Evolutionary conservation across 176 grass and related monocot species (phyloP), one percentile per base, ranked within the genome.

Genomic region (Chrysopogon serrulatus): DNA sequence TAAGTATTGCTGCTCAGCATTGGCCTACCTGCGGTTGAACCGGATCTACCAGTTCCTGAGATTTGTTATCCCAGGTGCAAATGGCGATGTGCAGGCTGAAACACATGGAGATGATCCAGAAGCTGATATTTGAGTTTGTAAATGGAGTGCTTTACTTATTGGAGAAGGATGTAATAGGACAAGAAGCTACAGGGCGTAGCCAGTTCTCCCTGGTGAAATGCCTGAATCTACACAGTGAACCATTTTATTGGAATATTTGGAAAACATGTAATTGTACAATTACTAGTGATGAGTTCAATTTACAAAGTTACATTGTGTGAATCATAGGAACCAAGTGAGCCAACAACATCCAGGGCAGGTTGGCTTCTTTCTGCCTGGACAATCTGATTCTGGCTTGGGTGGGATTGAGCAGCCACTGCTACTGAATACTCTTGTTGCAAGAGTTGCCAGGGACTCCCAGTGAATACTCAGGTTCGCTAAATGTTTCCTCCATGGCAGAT

Each of bases 91-190:
- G 85, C 90, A 97, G 74, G 83, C 83, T 15, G 95, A 90, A n/a
- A 68, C 92, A 94, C 76, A 97, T 97, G 92, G 76, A 89, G 77
- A 94, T 79, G 82, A 92, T 92, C 68, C 67, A 81, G 23, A 90
- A 94, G 79, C 79, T 97, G 54, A 89, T 97, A 56, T 84, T 73
- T 7, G 74, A 97, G 19, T 68, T n/a, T 92, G 21, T 97, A 78
- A 82, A 34, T 28, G 3, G 32, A 31, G 12, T 51, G 39, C 31
- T 4, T 39, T 68, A 68, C 35, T 73, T 44, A 19, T 62, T 45
- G 53, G 8, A 71, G 39, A 41, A 24, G 43, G 45, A 41, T 65
- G 36, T 66, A 70, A 74, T 56, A 82, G 71, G n/a, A 54, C 64
- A 77, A 86, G 33, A 30, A 31, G 27, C 44, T 75, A 31, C 57